These are phyloP conservation scores for Gossypium ekmanianum DNA, from an alignment of 345 rosid species.

Conservation along the genomic window DNA sequence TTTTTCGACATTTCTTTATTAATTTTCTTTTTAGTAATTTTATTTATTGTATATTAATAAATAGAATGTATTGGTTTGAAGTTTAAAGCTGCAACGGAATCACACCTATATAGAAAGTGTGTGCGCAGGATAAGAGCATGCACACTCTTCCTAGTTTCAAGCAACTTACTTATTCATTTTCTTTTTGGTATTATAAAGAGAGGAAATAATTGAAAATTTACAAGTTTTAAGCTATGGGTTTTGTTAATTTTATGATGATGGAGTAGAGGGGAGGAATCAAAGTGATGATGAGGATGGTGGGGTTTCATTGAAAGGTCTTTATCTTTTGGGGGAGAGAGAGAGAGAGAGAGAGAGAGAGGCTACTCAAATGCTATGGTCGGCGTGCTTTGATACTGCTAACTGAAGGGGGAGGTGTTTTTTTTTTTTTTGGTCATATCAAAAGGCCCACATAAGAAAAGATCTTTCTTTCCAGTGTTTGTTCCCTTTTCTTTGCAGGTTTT, in stretches of 20 bases:
- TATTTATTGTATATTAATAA: neutral
- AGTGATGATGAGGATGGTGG: slow-evolving; percentile 24
- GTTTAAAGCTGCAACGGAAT: slow-evolving; percentile 87
- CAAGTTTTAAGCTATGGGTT: neutral
- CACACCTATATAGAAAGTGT: slow-evolving; percentile 58
- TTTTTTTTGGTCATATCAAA: slow-evolving; percentile 15
- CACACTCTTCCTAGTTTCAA: slow-evolving; percentile 55
- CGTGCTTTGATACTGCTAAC: slow-evolving; percentile 53
- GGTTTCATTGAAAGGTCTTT: slow-evolving; percentile 51
- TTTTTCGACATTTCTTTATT: slow-evolving; percentile 23
- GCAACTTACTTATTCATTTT: slow-evolving; percentile 20
- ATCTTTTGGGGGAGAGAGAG: slow-evolving; percentile 28
- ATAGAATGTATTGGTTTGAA: slow-evolving; percentile 19
- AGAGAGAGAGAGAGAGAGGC: neutral
- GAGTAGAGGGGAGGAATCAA: slow-evolving; percentile 11
- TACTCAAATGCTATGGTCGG: slow-evolving; percentile 38
- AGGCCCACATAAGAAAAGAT: slow-evolving; percentile 41
- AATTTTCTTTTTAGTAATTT: slow-evolving; percentile 7
- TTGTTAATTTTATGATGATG: slow-evolving; percentile 11
- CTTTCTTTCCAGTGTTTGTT: slow-evolving; percentile 10
- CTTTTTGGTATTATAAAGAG: neutral
- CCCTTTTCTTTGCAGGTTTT: slow-evolving; percentile 42
- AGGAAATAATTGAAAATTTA: neutral
- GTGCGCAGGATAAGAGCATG: slow-evolving; percentile 61
- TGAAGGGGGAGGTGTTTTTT: slow-evolving; percentile 27